These are phyloP conservation scores for Hanseniaspora taiwanica DNA, from an alignment of 805 yeast genomes.

Conservation along the genomic window DNA sequence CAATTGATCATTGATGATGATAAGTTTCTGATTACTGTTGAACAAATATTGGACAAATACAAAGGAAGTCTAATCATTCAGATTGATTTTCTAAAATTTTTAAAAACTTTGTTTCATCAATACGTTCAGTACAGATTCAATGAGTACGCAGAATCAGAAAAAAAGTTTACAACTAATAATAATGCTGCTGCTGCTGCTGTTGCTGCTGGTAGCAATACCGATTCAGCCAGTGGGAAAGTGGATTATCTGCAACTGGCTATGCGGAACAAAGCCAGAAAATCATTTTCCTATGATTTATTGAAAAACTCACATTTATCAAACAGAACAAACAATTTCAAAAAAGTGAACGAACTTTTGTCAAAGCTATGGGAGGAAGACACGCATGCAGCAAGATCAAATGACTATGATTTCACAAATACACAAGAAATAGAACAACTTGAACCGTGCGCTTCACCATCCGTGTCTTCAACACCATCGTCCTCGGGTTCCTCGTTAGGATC, in stretches of 20 bases:
- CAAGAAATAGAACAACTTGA: no score
- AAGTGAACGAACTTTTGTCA: constrained; percentile 2
- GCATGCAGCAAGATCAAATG: no score
- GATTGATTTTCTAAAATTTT: constrained; percentile 21
- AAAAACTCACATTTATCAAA: neutral
- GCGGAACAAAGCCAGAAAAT: neutral
- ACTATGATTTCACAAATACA: no score
- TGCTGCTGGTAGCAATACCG: no score
- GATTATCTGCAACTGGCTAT: no score
- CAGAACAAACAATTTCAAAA: constrained; percentile 3
- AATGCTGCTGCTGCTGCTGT: no score
- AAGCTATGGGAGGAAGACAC: constrained; percentile 5
- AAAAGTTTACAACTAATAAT: no score
- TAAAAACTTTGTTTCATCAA: constrained; percentile 16
- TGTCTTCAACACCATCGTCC: constrained; percentile 14
- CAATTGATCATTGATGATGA: constrained; percentile 5
- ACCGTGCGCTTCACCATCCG: constrained; percentile 1
- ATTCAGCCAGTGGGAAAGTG: no score
- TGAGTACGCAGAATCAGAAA: constrained; percentile 3
- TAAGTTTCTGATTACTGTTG: constrained; percentile 3
- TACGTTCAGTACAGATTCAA: constrained; percentile 10
- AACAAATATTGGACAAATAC: constrained; percentile 16
- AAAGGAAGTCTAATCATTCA: constrained; percentile 22
- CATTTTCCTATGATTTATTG: neutral
- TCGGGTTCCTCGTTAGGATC: no score